A percentile compares a stretch with the other conserved stretches of the same genome.
phyloP scores from a whole-genome alignment of 176 grass and related monocot species.

The Eleusine indica region DNA sequence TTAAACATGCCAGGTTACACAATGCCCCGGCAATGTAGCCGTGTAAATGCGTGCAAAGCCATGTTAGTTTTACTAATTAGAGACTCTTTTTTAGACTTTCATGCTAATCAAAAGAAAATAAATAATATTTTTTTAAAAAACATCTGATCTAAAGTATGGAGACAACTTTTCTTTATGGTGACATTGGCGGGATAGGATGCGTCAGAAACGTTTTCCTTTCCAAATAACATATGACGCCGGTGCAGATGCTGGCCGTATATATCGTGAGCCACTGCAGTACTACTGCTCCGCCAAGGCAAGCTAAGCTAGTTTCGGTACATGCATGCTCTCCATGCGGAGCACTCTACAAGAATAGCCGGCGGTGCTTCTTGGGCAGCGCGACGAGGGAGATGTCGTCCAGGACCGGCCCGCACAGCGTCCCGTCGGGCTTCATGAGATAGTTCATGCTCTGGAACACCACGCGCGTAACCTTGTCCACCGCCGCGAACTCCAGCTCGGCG shows the following conservation, averaged over 20 bases:
- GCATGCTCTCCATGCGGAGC: background rate
- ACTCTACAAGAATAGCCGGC: constrained; percentile 8
- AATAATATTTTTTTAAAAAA: no score
- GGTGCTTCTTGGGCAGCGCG: constrained; percentile 10
- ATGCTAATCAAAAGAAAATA: no score
- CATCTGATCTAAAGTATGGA: no score
- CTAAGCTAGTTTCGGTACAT: background rate
- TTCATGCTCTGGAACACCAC: constrained; percentile 56
- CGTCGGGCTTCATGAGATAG: constrained; percentile 50
- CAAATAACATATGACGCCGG: background rate
- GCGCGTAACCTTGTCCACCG: constrained; percentile 35
- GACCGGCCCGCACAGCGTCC: constrained; percentile 58
- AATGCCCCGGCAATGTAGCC: no score
- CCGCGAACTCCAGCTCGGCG: constrained; percentile 44
- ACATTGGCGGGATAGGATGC: no score
- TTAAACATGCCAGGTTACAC: no score
- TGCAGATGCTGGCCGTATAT: background rate
- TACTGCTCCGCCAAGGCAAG: background rate
- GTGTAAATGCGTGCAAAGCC: no score
- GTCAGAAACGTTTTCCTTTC: no score
- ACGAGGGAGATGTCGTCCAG: constrained; percentile 52
- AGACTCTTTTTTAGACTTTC: no score
- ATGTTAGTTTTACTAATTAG: no score
- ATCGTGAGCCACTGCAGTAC: background rate
- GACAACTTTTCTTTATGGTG: no score